Percentiles rank a stretch among this genome's conserved stretches.
phyloP scores from a whole-genome alignment of 345 rosid genomes.

The Eucalyptus tenuipes region DNA sequence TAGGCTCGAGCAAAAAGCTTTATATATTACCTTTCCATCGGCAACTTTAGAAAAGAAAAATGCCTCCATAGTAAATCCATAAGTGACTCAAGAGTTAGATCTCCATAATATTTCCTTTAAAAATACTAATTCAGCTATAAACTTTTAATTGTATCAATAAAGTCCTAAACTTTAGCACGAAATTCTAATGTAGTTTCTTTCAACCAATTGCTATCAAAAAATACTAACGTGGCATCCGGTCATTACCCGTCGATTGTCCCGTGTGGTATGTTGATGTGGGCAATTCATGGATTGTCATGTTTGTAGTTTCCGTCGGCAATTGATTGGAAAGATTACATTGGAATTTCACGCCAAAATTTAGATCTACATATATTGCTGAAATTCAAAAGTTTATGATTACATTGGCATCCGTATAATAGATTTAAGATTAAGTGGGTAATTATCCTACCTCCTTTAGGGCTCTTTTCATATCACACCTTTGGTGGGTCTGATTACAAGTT shows the following conservation, averaged over 20 bases:
- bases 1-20: neutral
- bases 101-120: neutral
- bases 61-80: neutral
- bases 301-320: rapidly evolving
- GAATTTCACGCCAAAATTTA: rapidly evolving
- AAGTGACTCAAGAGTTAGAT: neutral
- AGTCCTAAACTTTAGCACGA: rapidly evolving
- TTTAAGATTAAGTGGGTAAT: rapidly evolving
- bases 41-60: neutral
- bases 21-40: neutral
- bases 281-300: neutral
- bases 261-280: neutral
- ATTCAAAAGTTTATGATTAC: rapidly evolving
- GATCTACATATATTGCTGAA: rapidly evolving
- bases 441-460: neutral
- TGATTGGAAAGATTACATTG: neutral
- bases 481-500: neutral
- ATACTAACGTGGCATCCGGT: rapidly evolving
- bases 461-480: neutral
- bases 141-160: rapidly evolving
- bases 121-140: neutral
- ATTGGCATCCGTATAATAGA: rapidly evolving
- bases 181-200: rapidly evolving
- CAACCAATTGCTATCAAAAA: rapidly evolving
- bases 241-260: rapidly evolving